A percentile compares a stretch with the other conserved stretches of the same genome.
Conservation (phyloP, 805 yeast species). For the Myxozyma monticola region DNA sequence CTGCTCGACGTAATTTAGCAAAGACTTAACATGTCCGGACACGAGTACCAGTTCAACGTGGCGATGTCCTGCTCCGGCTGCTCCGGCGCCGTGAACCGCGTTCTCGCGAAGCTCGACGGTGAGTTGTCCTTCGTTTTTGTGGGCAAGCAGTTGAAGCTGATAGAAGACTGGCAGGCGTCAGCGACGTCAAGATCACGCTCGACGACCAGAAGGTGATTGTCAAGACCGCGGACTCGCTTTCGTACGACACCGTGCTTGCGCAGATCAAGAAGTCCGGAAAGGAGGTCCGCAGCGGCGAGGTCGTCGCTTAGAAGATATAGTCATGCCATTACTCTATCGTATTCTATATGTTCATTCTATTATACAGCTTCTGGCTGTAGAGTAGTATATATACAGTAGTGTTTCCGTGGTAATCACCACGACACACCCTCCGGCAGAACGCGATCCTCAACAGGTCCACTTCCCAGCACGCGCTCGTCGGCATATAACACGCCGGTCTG, state of each 20-base stretch:
- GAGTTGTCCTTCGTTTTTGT: background rate
- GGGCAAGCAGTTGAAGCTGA: no score
- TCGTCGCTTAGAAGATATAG: slow-evolving; percentile 43
- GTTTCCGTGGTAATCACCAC: no score
- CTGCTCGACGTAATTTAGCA: no score
- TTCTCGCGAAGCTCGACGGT: slow-evolving; percentile 37
- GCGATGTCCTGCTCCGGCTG: slow-evolving; percentile 85
- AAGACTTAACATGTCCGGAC: slow-evolving; percentile 33
- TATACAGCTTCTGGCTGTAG: no score
- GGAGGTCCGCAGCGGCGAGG: slow-evolving; percentile 66
- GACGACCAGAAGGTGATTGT: slow-evolving; percentile 83
- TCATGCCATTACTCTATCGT: background rate
- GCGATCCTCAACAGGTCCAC: slow-evolving; percentile 45
- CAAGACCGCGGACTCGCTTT: slow-evolving; percentile 52
- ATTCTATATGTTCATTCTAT: background rate
- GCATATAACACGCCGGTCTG: slow-evolving; percentile 77
- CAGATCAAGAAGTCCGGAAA: slow-evolving; percentile 91
- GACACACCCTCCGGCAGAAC: no score
- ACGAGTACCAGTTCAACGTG: slow-evolving; percentile 76
- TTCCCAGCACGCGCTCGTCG: slow-evolving; percentile 67
- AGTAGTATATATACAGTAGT: no score
- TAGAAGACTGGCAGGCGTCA: slow-evolving; percentile 81
- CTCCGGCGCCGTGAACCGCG: slow-evolving; percentile 81
- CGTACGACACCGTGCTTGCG: slow-evolving; percentile 75
- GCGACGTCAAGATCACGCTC: slow-evolving; percentile 68